Base-by-base conservation (phyloP, 306 rosid species). In the Lagenaria siceraria region DNA sequence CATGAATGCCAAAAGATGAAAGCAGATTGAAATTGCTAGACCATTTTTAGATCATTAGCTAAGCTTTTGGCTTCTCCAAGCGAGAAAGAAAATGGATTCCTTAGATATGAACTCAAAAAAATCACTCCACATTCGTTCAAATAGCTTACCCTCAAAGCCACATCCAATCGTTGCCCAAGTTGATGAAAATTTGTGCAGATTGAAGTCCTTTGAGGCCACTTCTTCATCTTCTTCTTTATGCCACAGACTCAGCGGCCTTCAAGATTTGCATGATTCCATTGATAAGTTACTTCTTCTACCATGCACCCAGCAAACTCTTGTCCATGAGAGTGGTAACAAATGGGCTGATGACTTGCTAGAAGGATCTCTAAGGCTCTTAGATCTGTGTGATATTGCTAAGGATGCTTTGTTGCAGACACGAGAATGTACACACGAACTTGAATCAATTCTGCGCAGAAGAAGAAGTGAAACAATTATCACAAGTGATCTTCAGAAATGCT, bases 331-430 rank as follows among this genome's bases (percentile, higher is more conserved):
- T 18, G 43, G 79, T 7, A 43, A 78, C 6, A 81, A 70, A 48
- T 29, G 74, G 21, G 76, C 65, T 24, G 75, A 63, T 79, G 77
- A 49, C 15, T 60, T 81, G 38, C 73, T 79, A 51, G 87, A 76
- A 18, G 84, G 84, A 29, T 84, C 84, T 68, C 33, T 84, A 0
- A 62, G 80, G 63, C 36, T 68, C 36, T 68, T 75, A 77, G 87
- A 84, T 62, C 78, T 81, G 51, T 81, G 84, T 48, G 69, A 71
- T 35, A 69, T 36, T 2, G 87, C 85, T 9, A 84, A 78, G 64
- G 83, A 79, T 33, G 74, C 64, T 4, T 19, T 84, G 59, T 31
- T 54, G 59, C 75, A 71, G 62, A 77, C 82, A 22, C 78, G 77
- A 62, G 74, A 82, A 48, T 74, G 48, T 49, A 35, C 14, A 1